Evolutionary conservation across 2,329 filamentous ascomycete species (phyloP).

Genomic region (Epicoccum nigrum): DNA sequence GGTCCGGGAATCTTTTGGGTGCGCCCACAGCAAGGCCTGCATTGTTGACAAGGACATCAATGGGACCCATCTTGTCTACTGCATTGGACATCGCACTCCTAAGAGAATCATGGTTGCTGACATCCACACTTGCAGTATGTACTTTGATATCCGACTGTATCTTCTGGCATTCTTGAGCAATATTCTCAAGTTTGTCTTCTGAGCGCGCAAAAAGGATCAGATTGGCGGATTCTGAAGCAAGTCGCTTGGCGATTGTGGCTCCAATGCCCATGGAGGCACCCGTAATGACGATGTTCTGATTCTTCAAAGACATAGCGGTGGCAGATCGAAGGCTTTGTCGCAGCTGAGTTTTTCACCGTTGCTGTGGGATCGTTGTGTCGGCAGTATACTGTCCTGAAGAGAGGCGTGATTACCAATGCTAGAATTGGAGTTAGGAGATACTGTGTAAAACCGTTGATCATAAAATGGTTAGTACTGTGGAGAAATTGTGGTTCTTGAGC

Average conservation of each 20-base stretch:
- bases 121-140: constrained; percentile 41
- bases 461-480: neutral
- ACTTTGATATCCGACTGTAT: constrained; percentile 25
- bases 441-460: neutral
- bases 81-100: constrained; percentile 29
- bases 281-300: constrained; percentile 39
- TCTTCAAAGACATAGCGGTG: constrained; percentile 33
- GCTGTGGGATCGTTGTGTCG: neutral
- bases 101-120: constrained; percentile 41
- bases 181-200: constrained; percentile 30
- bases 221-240: constrained; percentile 50
- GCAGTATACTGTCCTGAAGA: neutral
- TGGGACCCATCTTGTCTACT: constrained; percentile 40
- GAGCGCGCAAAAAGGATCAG: constrained; percentile 54
- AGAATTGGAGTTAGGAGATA: constrained; percentile 1
- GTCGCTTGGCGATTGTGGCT: constrained; percentile 49
- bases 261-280: constrained; percentile 58
- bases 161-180: constrained; percentile 27
- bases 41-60: constrained; percentile 58
- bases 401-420: constrained; percentile 1
- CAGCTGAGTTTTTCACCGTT: neutral
- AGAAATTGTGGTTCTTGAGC: neutral
- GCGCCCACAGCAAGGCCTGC: constrained; percentile 57
- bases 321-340: neutral
- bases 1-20: constrained; percentile 51